Base-by-base conservation (phyloP, 2,329 filamentous ascomycete genomes). In the Penicillium italicum region DNA sequence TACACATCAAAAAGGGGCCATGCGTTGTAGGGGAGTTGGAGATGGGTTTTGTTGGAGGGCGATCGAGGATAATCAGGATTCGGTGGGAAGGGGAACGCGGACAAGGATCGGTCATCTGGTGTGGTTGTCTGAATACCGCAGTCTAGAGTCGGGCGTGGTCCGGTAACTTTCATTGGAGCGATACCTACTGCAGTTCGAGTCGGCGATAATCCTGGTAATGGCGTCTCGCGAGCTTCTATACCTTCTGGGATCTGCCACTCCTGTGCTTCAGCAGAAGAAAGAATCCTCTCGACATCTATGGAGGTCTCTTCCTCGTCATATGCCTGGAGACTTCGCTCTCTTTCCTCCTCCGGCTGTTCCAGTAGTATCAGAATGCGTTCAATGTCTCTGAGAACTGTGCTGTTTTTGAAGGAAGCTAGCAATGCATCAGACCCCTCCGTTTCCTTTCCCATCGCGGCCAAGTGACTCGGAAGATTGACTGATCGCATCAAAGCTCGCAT, bases 1-100 rank as follows among this genome's bases (percentile, higher is more conserved):
- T 90, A 91, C 5, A 88, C 79, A 61, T 91, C 86, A 37, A 91
- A 74, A 4, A 91, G 77, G 2, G 80, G 77, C 69, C 71, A 72
- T 26, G 68, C 66, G 50, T 73, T 73, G 16, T 66, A 76, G 79
- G 85, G 66, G 80, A 82, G 64, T 83, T 80, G 16, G 70, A 66
- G 16, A 80, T 85, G 36, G 16, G 41, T 26, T 48, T 47, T 57
- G 33, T 37, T 54, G 12, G 61, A 53, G 24, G 44, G 49, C 18
- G 56, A 53, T 57, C 34, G 58, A 16, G 56, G 36, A 14, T 59
- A 44, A 26, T 53, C 37, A 38, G 40, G 33, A 16, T 53, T 49
- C 12, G 54, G 24, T n/a, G 50, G 45, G 5, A 51, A 24, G 20
- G 26, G 12, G 30, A 55, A 49, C 6, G 56, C 38, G 18, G 56